Base-by-base conservation (phyloP, 2,329 filamentous ascomycete genomes). In the Verticillium dahliae region DNA sequence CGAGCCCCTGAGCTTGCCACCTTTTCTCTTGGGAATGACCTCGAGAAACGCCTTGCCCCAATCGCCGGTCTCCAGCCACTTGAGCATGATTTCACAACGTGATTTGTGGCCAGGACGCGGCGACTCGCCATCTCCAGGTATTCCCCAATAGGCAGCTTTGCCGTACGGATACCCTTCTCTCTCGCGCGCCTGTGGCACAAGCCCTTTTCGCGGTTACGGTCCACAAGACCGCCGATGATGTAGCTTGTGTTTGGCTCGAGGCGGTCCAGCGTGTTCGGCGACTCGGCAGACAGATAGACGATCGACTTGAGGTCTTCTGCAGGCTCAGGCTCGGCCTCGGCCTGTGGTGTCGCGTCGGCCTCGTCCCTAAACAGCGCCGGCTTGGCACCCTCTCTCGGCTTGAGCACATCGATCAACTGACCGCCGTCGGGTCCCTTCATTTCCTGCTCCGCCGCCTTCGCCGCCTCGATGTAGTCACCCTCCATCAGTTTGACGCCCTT, bases 161-260 rank as follows among this genome's bases (percentile, higher is more conserved):
- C 95, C 0, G 95, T 98, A 65, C 89, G 89, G 68, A 99, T 86
- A 0, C 90, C 90, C 64, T 82, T 82, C 60, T 89, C 85, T 60
- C 84, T 80, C 0, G 95, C 95, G 15, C 90, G 83, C 68, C 88
- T 89, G 80, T 97, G 92, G 76, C 95, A 99, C 41, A 99, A 81
- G 1, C 91, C 92, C 78, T 99, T 99, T 75, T 99, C 89, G 55
- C 95, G 85, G 75, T 99, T 99, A 77, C 93, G 93, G 78, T 99
- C 95, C 33, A 99, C 95, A 39, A 99, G 81, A 0, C 94, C 95
- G 39, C 95, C 95, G 61, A 99, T 90, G 65, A 99, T 89, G 74
- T 99, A 99, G 62, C 87, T 94, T 63, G 89, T 92, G 75, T 95
- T 89, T 0, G 93, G 91, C 72, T 93, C 92, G 54, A 99, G 83